Conservation (phyloP, 176 grass and related monocot genomes). For the Canna indica region DNA sequence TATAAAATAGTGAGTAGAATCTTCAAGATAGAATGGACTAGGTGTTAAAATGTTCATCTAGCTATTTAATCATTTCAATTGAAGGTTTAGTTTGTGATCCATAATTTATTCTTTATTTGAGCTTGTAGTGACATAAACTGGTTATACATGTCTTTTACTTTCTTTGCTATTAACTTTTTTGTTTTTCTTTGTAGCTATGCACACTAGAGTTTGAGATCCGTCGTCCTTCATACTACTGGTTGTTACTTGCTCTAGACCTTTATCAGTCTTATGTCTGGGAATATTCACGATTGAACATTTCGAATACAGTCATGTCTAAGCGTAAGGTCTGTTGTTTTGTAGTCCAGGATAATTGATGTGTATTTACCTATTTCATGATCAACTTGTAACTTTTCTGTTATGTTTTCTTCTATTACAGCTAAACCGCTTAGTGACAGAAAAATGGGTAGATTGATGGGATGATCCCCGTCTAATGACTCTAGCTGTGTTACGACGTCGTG, state of each 20-base stretch:
- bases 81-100: not conserved
- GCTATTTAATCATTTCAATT: not conserved
- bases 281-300: slow-evolving; percentile 91
- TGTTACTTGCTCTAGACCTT: slow-evolving; percentile 68
- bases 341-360: not conserved
- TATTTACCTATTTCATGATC: not conserved
- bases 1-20: too few relatives aligned
- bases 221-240: slow-evolving; percentile 94
- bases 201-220: slow-evolving; percentile 94
- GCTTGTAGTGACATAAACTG: not conserved
- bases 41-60: too few relatives aligned
- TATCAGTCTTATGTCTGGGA: slow-evolving; percentile 97
- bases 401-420: slow-evolving; percentile 33
- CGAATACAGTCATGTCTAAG: slow-evolving; percentile 97
- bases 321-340: slow-evolving; percentile 50
- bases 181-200: slow-evolving; percentile 40
- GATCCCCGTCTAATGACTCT: slow-evolving; percentile 90
- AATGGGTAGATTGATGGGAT: slow-evolving; percentile 98
- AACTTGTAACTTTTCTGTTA: slow-evolving; percentile 12
- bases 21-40: too few relatives aligned
- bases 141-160: not conserved
- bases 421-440: slow-evolving; percentile 85
- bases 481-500: slow-evolving; percentile 69
- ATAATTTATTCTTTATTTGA: not conserved
- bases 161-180: not conserved